Conservation (phyloP, 306 rosid species). For the Ammopiptanthus mongolicus region DNA sequence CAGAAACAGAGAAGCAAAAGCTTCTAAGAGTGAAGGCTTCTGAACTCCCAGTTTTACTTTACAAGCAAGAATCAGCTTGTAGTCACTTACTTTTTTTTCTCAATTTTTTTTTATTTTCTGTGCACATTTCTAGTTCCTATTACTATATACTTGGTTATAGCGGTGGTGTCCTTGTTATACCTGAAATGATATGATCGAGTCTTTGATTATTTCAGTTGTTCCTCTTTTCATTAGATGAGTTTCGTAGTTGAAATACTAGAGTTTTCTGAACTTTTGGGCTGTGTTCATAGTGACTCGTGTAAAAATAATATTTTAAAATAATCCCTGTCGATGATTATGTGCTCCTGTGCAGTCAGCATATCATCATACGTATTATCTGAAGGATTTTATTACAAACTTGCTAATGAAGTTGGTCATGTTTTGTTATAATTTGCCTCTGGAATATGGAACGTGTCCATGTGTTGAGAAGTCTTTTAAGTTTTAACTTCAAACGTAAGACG, state of each 20-base stretch:
- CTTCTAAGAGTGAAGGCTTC: background rate
- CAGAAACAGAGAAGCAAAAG: background rate
- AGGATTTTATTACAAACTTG: background rate
- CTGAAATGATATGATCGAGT: background rate
- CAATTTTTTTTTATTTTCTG: background rate
- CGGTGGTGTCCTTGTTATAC: background rate
- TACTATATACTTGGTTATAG: background rate
- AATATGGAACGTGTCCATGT: too few species aligned
- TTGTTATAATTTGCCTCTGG: too few species aligned
- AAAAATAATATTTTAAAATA: background rate
- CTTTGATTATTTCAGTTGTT: background rate
- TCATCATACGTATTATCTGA: background rate
- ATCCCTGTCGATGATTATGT: background rate
- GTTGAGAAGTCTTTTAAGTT: too few species aligned
- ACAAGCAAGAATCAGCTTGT: background rate
- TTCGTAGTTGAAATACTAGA: too few species aligned
- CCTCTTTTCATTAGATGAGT: background rate
- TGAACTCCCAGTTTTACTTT: background rate
- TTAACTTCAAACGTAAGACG: too few species aligned
- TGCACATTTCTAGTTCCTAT: background rate
- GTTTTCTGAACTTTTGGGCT: too few species aligned
- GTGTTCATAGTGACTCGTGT: background rate
- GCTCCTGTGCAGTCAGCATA: background rate
- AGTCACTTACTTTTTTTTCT: background rate
- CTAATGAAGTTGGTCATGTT: too few species aligned